A percentile compares a stretch with the other conserved stretches of the same genome.
Evolutionary conservation across 2,329 filamentous ascomycete genomes (phyloP).

Genomic region (Alternaria longipes): DNA sequence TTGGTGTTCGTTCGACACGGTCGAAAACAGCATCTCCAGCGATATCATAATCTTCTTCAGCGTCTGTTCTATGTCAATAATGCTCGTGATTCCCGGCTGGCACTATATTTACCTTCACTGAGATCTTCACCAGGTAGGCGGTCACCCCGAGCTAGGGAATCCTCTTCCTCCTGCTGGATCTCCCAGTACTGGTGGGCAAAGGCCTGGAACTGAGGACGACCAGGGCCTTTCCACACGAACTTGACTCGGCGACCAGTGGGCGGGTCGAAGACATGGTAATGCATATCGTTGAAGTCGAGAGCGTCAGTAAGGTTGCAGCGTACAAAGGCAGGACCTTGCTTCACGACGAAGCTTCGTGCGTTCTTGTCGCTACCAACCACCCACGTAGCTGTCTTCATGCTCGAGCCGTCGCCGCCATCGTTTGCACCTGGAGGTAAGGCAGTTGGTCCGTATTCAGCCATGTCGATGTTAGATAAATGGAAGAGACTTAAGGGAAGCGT

Average conservation of each 20-base stretch:
- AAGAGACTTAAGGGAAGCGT: neutral
- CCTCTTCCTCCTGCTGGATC: neutral
- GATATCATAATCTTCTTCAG: neutral
- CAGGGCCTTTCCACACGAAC: neutral
- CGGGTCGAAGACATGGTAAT: neutral
- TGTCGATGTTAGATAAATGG: neutral
- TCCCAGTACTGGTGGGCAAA: conserved; percentile 3
- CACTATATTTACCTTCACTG: neutral
- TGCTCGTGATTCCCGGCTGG: too few species aligned
- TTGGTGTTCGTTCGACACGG: neutral
- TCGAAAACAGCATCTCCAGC: neutral
- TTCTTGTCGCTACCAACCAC: neutral
- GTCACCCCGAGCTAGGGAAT: neutral
- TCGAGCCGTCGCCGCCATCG: conserved; percentile 1
- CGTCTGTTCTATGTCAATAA: neutral
- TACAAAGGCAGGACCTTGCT: neutral
- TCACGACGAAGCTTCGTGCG: neutral
- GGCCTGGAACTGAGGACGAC: neutral
- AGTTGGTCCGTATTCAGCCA: neutral
- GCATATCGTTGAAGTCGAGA: neutral
- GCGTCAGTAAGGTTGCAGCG: conserved; percentile 1
- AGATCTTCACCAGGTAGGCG: conserved; percentile 2
- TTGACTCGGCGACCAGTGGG: neutral
- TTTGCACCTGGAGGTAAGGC: neutral
- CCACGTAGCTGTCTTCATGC: neutral